Evolutionary conservation across 2,329 filamentous ascomycete species (phyloP), one percentile per base, ranked within the genome.

Genomic region (Ambrosiella beaveri): DNA sequence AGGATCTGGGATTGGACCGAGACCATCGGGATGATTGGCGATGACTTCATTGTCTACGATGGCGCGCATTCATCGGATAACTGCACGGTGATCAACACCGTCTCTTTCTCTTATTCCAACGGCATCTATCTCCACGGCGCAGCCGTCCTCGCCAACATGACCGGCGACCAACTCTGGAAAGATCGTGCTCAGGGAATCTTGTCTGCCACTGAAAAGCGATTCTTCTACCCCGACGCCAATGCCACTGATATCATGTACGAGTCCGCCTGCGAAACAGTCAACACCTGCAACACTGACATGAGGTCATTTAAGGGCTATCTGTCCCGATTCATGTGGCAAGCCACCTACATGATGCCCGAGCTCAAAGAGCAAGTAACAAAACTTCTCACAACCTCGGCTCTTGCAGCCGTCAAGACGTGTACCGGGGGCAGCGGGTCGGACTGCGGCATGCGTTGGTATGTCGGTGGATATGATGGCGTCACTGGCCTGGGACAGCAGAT

Each of bases 251-350:
- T 85, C 68, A 80, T 86, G 77, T 80, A 73, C 65, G 83, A 87
- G 68, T 73, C 73, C 50, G 78, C 79, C n/a, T 87, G 84, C 70
- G 84, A 87, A 67, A 69, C 68, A 3, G 68, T 71, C 60, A 69
- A 70, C 56, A 72, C 65, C 0, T 88, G 84, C 68, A 77, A 80
- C 65, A 73, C 70, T 54, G 82, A 86, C 67, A 81, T 82, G 74
- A 76, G 75, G 63, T 80, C 78, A 7, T 85, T 83, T 75, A 88
- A 87, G 69, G 82, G 75, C 49, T 84, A 82, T 66, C 73, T 85
- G 37, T 73, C 80, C 35, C 79, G 81, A 57, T 84, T 81, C 70
- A 77, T 84, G 71, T 82, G 76, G 69, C 73, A 76, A 51, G 74
- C 79, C 2, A 73, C 78, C 39, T 66, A 75, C 55, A 72, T 83